Evolutionary conservation across 768 basidiomycete genomes (phyloP), one percentile per base, ranked within the genome.

Genomic region (Clavulina sp.): DNA sequence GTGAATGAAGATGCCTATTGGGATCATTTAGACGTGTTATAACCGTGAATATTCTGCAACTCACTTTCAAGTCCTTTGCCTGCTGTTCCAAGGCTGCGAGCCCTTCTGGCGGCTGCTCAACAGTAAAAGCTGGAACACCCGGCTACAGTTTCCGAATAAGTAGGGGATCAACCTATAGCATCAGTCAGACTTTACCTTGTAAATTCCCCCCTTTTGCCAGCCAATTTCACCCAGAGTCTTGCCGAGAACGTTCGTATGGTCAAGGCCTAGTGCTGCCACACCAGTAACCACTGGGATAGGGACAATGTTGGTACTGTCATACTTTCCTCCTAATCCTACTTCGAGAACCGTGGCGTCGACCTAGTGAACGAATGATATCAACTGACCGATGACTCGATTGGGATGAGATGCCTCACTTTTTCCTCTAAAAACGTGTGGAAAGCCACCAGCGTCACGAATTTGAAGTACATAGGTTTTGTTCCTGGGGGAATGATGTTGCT

Each of bases 251-350:
- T 72, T 68, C 40, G 84, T 77, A 66, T 99, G 95, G 60, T 99
- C 95, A 57, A 96, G 75, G 1, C 95, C 95, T 9, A 99, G 71
- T 3, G 87, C 74, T 5, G 92, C 85, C 23, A 97, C 71, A 4
- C 91, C 95, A 4, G 92, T 84, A 24, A 82, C 82, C n/a, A 91
- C 61, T 0, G 95, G 95, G 52, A 74, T 75, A 0, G 89, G 91
- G 7, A 97, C 87, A 55, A 93, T 78, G 58, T 99, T 99, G 26
- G 95, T 99, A 59, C 88, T 88, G 62, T 99, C 95, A 61, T 86
- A 86, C 21, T 74, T 73, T 6, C 95, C 95, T 21, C 95, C 95
- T 19, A 99, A 81, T 5, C 95, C 95, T 33, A 97, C 95, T 71
- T 99, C 95, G 23, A 99, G 72, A 50, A 99, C 75, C 0, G 92